These are phyloP conservation scores for Dendrobium chrysotoxum DNA, from an alignment of 106 monocot genomes.

Conservation along the genomic window DNA sequence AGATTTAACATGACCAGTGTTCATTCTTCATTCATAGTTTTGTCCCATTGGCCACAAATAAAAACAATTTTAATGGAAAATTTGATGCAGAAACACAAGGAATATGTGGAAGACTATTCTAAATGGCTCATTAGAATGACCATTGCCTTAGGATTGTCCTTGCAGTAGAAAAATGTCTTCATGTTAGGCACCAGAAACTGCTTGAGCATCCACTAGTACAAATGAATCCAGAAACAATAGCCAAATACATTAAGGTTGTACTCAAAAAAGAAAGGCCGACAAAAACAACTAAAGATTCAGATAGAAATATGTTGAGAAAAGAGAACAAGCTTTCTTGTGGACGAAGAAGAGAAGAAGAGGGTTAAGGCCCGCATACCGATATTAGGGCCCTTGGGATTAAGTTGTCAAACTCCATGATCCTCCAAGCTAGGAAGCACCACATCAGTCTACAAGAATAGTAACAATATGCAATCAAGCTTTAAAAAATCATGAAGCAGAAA, in stretches of 20 bases:
- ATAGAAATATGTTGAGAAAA: not conserved
- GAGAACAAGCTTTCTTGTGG: not conserved
- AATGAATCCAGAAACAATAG: not conserved
- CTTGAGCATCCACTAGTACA: not conserved
- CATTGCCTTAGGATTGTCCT: too few relatives aligned
- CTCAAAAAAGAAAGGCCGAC: not conserved
- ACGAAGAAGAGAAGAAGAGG: not conserved
- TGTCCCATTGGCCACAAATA: too few relatives aligned
- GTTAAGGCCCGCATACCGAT: slow-evolving; percentile 35
- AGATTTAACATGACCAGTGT: too few relatives aligned
- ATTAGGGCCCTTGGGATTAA: slow-evolving; percentile 74
- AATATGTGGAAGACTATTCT: too few relatives aligned
- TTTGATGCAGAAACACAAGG: too few relatives aligned
- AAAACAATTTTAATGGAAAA: too few relatives aligned
- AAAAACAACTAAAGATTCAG: not conserved
- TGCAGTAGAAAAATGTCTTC: too few relatives aligned
- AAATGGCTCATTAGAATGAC: too few relatives aligned
- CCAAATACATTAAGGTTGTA: not conserved
- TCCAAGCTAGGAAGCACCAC: slow-evolving; percentile 90
- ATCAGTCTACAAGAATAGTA: slow-evolving; percentile 46
- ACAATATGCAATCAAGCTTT: not conserved
- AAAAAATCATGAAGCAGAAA: not conserved
- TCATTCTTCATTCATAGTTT: too few relatives aligned
- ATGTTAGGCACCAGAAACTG: not conserved
- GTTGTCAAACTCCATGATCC: slow-evolving; percentile 91